Base-by-base conservation (phyloP, 768 basidiomycete genomes). In the Boletus eberwhitei region DNA sequence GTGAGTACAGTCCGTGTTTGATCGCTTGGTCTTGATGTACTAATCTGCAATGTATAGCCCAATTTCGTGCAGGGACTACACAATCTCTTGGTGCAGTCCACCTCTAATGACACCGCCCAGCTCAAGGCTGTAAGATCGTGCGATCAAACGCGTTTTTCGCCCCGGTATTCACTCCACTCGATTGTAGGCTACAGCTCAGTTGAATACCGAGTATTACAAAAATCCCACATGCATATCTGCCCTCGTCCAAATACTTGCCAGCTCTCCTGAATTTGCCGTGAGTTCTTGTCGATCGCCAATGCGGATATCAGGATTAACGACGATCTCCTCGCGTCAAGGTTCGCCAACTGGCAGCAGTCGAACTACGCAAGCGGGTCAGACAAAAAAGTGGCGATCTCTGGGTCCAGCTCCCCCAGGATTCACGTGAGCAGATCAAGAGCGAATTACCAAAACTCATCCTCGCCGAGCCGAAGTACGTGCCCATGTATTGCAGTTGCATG, bases 271-370 rank as follows among this genome's bases (percentile, higher is more conserved):
- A 64, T 75, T 82, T 63, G 76, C 87, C 50, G 95, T 97, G 65
- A 71, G 93, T 80, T 22, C 34, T 21, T 57, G 53, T 44, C 40
- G 47, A 58, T 55, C 54, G 19, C 34, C 53, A 22, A 32, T 21
- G 45, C 45, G 26, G 54, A 54, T 45, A 56, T 53, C 47, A 9
- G 40, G 41, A 52, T 62, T 49, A 37, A 54, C 37, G n/a, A 31
- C 37, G 49, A 53, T 52, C 35, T 26, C 22, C 9, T 44, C 39
- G 13, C 47, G 1, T 13, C 24, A 48, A 99, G 95, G 86, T 98
- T 59, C 90, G 94, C 57, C 97, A 99, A 84, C 82, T 99, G 21
- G 92, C 95, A 45, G 94, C 95, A 8, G 94, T 98, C 52, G 97
- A 99, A 74, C 79, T 98, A 69, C 83, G 96, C 63, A 99, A 99